These are phyloP conservation scores for Fragaria nilgerrensis DNA, from an alignment of 306 rosid genomes.

Conservation along the genomic window DNA sequence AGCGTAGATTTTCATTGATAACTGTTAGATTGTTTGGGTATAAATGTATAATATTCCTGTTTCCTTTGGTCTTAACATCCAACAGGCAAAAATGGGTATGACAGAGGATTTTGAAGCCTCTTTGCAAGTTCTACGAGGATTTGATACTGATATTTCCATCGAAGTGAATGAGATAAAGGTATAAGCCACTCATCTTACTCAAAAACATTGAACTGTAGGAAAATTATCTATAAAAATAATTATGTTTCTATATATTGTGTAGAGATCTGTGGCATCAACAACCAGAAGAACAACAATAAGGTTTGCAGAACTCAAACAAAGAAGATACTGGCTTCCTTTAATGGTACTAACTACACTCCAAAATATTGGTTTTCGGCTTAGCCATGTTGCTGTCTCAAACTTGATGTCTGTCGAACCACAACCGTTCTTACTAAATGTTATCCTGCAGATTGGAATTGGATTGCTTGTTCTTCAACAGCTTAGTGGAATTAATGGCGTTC, in stretches of 20 bases:
- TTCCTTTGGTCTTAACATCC: background rate
- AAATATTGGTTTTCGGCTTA: constrained; percentile 21
- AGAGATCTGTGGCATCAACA: constrained; percentile 76
- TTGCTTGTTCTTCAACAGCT: constrained; percentile 89
- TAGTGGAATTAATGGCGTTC: constrained; percentile 83
- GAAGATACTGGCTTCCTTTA: constrained; percentile 88
- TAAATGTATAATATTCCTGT: constrained; percentile 6
- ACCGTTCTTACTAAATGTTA: constrained; percentile 29
- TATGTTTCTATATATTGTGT: constrained; percentile 22
- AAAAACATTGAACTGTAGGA: constrained; percentile 10
- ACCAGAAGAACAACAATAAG: constrained; percentile 64
- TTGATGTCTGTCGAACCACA: constrained; percentile 20
- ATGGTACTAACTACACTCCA: constrained; percentile 47
- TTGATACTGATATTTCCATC: constrained; percentile 72
- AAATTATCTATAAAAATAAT: background rate
- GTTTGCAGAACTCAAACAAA: constrained; percentile 71
- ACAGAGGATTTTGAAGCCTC: constrained; percentile 88
- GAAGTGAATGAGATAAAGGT: constrained; percentile 90
- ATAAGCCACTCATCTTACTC: constrained; percentile 1
- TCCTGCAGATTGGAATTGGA: constrained; percentile 86
- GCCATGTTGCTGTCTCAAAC: constrained; percentile 21
- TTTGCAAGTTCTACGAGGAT: constrained; percentile 94
- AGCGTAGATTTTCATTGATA: constrained; percentile 13
- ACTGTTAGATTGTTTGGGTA: background rate
- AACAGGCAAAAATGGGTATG: constrained; percentile 96